Percentiles rank a stretch among this genome's conserved stretches.
These are phyloP conservation scores for Talaromyces verruculosus DNA, from an alignment of 2,329 filamentous ascomycete genomes.

Conservation along the genomic window DNA sequence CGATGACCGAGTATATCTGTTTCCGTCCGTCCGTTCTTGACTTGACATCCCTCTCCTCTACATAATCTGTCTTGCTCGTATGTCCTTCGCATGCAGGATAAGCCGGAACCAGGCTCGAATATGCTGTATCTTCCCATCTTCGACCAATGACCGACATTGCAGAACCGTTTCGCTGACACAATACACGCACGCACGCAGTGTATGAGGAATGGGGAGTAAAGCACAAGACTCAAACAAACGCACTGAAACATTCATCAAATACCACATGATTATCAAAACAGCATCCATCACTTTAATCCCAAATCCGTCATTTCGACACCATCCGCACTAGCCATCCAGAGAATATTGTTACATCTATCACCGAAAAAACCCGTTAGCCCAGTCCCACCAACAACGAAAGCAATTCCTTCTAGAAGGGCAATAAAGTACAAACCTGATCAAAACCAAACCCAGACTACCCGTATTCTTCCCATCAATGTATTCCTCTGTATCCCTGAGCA, in stretches of 20 bases:
- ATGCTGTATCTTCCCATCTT: background rate
- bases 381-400: conserved; percentile 68
- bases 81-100: background rate
- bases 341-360: conserved; percentile 87
- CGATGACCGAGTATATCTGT: conserved; percentile 1
- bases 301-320: conserved; percentile 51
- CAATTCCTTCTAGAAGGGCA: too few species aligned
- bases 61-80: background rate
- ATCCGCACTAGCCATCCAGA: conserved; percentile 73
- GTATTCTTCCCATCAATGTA: conserved; percentile 85
- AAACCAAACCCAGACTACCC: conserved; percentile 80
- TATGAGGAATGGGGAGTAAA: background rate
- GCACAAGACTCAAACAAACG: background rate
- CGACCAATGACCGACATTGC: background rate
- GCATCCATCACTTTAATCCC: conserved; percentile 34
- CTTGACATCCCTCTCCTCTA: background rate
- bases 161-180: background rate
- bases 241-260: background rate
- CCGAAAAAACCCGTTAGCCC: conserved; percentile 42
- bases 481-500: conserved; percentile 86
- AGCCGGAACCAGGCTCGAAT: background rate
- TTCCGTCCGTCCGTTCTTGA: background rate
- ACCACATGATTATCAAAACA: background rate
- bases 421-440: conserved; percentile 87
- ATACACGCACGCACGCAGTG: background rate